Conservation (phyloP, 495 filamentous ascomycete species). For the Lophiostoma macrostomum region DNA sequence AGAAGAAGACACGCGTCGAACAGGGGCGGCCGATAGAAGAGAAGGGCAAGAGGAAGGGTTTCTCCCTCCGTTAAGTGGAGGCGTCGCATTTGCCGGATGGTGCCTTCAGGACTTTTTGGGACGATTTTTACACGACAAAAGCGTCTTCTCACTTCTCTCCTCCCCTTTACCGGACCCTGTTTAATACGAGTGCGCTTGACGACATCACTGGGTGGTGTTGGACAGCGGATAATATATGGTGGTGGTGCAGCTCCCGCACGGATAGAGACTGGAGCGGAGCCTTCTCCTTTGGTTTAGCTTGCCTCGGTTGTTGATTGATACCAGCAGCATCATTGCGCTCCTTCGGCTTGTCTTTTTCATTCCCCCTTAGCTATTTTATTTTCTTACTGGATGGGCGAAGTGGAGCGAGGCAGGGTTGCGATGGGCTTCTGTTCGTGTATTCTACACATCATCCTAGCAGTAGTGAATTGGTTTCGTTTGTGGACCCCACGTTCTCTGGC, state of each 20-base stretch:
- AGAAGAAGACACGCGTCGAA: conserved; percentile 93
- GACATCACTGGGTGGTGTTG: conserved; percentile 33
- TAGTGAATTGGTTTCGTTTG: conserved; percentile 35
- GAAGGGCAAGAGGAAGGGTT: conserved; percentile 92
- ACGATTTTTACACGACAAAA: conserved; percentile 20
- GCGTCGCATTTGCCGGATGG: not conserved
- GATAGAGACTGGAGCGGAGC: conserved; percentile 16
- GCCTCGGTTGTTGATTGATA: conserved; percentile 38
- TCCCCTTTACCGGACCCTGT: conserved; percentile 31
- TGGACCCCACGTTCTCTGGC: conserved; percentile 2
- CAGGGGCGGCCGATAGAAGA: conserved; percentile 93
- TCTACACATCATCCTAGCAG: conserved; percentile 36
- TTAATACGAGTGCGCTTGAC: conserved; percentile 32
- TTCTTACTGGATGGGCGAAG: conserved; percentile 27
- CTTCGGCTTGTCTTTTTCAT: conserved; percentile 20
- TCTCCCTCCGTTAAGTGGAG: conserved; percentile 80
- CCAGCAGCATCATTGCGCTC: conserved; percentile 38
- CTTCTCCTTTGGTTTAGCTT: conserved; percentile 30
- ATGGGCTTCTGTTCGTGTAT: conserved; percentile 30
- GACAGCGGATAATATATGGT: conserved; percentile 31
- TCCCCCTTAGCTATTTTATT: conserved; percentile 7
- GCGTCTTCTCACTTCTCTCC: conserved; percentile 25
- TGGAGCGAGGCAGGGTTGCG: conserved; percentile 7
- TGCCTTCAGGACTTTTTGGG: conserved; percentile 5
- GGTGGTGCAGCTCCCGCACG: conserved; percentile 11